phyloP scores from a whole-genome alignment of 306 rosid genomes.

The Ochetophila trinervis region DNA sequence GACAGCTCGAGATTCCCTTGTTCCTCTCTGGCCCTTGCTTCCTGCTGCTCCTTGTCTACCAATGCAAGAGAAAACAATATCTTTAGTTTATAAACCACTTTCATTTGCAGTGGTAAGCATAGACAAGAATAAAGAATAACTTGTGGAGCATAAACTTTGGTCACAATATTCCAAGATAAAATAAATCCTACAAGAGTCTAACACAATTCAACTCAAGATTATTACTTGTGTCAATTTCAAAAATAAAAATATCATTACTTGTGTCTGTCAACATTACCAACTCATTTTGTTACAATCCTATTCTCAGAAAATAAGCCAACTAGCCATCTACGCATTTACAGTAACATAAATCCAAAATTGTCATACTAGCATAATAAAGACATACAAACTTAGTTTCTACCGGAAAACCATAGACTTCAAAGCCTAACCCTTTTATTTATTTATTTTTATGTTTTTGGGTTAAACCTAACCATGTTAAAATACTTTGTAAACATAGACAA shows the following conservation, averaged over 20 bases:
- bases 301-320: not conserved
- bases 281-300: not conserved
- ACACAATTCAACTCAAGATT: not conserved
- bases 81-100: not conserved
- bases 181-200: not conserved
- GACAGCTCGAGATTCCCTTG: slow-evolving; percentile 79
- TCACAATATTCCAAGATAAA: not conserved
- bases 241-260: not conserved
- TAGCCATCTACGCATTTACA: too few species aligned
- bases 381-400: not conserved
- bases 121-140: not conserved
- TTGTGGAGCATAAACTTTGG: not conserved
- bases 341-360: not conserved
- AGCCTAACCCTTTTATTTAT: not conserved
- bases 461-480: not conserved
- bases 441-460: too few species aligned
- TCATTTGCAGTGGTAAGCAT: not conserved
- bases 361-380: not conserved
- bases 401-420: slow-evolving; percentile 4
- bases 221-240: not conserved
- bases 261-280: not conserved
- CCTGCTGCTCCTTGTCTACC: slow-evolving; percentile 86
- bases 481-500: not conserved
- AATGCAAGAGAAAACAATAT: slow-evolving; percentile 25
- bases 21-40: slow-evolving; percentile 71